Conservation (phyloP, 2,329 filamentous ascomycete genomes). For the Colletotrichum sp. region DNA sequence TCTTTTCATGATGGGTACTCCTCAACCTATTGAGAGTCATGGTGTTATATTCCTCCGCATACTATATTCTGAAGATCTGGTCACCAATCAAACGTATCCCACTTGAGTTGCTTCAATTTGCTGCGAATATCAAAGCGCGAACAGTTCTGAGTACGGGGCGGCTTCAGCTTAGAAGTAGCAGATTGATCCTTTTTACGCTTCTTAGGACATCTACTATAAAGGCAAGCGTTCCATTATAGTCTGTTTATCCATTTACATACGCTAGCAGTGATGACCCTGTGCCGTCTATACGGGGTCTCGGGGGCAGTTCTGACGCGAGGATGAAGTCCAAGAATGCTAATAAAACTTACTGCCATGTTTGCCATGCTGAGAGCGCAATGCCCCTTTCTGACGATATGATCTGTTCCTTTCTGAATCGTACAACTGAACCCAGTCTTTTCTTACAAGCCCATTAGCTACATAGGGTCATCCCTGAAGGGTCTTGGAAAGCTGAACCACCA, state of each 20-base stretch:
- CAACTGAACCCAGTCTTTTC: background rate
- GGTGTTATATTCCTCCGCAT: too few relatives aligned
- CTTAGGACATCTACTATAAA: background rate
- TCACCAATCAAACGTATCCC: too few relatives aligned
- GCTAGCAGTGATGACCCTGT: background rate
- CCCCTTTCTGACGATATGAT: background rate
- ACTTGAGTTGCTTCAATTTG: too few relatives aligned
- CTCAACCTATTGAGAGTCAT: too few relatives aligned
- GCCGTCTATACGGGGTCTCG: too few relatives aligned
- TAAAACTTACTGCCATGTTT: background rate
- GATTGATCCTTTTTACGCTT: accelerated
- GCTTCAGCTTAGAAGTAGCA: accelerated
- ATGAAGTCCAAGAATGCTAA: background rate
- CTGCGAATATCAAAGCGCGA: too few relatives aligned
- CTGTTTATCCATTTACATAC: background rate
- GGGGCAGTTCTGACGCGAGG: too few relatives aligned
- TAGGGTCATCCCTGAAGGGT: background rate
- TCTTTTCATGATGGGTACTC: too few relatives aligned
- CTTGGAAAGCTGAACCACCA: background rate
- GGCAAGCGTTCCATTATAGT: accelerated
- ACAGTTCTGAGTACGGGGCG: too few relatives aligned
- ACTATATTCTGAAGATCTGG: too few relatives aligned
- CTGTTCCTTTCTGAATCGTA: background rate
- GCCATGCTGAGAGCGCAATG: background rate
- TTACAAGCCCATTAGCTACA: background rate